Percentiles rank a stretch among this genome's conserved stretches.
These are phyloP conservation scores for Erysimum cheiranthoides DNA, from an alignment of 345 rosid species.

Conservation along the genomic window DNA sequence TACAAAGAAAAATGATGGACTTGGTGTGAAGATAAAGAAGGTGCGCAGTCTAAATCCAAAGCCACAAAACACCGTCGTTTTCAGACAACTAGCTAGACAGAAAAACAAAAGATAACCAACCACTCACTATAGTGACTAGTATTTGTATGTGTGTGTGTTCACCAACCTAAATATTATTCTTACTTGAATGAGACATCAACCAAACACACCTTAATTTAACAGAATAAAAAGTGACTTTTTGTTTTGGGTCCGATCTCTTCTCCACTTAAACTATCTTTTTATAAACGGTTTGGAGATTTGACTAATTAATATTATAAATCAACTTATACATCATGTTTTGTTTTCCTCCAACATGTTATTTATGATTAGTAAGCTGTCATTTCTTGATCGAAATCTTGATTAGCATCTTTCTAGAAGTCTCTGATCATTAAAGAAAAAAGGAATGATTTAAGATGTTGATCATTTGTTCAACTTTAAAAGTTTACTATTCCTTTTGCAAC, in stretches of 20 bases:
- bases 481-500: not conserved
- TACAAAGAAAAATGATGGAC: slow-evolving; percentile 1
- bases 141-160: slow-evolving; percentile 35
- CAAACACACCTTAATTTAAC: slow-evolving; percentile 37
- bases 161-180: slow-evolving; percentile 44
- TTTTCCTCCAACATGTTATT: slow-evolving; percentile 34
- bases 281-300: slow-evolving; percentile 16
- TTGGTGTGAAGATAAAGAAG: slow-evolving; percentile 31
- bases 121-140: slow-evolving; percentile 30
- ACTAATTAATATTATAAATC: slow-evolving; percentile 15
- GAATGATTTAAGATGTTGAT: not conserved
- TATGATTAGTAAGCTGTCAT: slow-evolving; percentile 21
- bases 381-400: slow-evolving; percentile 26
- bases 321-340: slow-evolving; percentile 8
- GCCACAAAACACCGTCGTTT: slow-evolving; percentile 40
- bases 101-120: not conserved
- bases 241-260: slow-evolving; percentile 38
- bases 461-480: not conserved
- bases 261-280: slow-evolving; percentile 6
- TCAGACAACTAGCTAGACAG: slow-evolving; percentile 30
- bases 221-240: slow-evolving; percentile 39
- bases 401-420: slow-evolving; percentile 14
- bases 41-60: slow-evolving; percentile 40
- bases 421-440: not conserved
- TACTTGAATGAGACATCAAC: slow-evolving; percentile 43